Evolutionary conservation across 352 stramenopile species (phyloP).

Genomic region (Blastocystis sp.): DNA sequence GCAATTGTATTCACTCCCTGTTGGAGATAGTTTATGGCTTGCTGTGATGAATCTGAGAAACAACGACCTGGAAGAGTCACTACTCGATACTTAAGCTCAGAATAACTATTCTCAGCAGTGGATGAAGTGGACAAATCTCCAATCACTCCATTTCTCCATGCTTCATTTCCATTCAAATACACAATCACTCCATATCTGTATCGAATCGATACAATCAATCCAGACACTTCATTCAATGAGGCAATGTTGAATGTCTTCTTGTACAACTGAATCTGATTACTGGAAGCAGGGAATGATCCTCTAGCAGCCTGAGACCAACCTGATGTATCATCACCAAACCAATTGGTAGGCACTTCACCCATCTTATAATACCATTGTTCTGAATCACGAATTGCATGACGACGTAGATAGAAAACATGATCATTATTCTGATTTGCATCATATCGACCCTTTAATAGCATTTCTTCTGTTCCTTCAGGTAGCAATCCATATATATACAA

Average conservation of each 20-base stretch:
- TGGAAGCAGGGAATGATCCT: neutral
- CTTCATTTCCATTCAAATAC: slow-evolving; percentile 25
- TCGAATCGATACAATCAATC: neutral
- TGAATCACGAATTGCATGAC: neutral
- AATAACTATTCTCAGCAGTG: neutral
- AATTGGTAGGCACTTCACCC: neutral
- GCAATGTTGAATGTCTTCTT: slow-evolving; percentile 47
- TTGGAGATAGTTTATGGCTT: neutral
- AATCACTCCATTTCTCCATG: slow-evolving; percentile 18
- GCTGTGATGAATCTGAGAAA: neutral
- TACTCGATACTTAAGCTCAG: neutral
- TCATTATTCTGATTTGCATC: slow-evolving; percentile 3
- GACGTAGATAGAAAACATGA: neutral
- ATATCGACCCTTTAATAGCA: neutral
- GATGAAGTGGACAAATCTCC: slow-evolving; percentile 5
- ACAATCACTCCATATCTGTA: slow-evolving; percentile 20
- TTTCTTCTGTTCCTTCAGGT: neutral
- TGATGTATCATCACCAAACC: neutral
- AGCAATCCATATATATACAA: neutral
- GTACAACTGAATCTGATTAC: slow-evolving; percentile 21
- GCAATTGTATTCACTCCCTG: neutral
- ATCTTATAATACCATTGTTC: slow-evolving; percentile 56
- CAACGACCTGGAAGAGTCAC: neutral
- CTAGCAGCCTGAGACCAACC: neutral
- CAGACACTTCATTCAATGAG: neutral